phyloP scores from a whole-genome alignment of 331 rosid genomes.

The Prunus yedoensis region DNA sequence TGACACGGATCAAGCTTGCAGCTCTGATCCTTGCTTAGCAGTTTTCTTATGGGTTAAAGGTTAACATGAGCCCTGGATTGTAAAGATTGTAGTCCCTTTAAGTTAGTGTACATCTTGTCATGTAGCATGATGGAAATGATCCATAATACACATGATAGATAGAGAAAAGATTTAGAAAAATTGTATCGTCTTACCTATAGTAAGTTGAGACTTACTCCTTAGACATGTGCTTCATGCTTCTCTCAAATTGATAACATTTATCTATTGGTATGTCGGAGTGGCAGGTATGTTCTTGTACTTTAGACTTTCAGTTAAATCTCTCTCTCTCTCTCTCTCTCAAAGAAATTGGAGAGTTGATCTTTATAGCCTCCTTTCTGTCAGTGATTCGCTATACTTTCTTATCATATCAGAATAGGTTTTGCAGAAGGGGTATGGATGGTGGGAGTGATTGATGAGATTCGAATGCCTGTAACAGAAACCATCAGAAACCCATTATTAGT shows the following conservation, averaged over 20 bases:
- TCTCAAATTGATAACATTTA: not conserved
- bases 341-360: conserved; percentile 14
- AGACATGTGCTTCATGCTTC: not conserved
- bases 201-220: conserved; percentile 2
- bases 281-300: not conserved
- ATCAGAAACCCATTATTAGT: conserved; percentile 55
- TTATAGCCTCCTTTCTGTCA: conserved; percentile 11
- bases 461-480: conserved; percentile 44
- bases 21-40: not conserved
- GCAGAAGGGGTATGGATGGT: conserved; percentile 66
- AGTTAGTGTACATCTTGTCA: not conserved
- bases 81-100: not conserved
- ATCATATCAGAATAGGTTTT: conserved; percentile 58
- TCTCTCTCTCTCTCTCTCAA: not conserved
- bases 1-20: not conserved
- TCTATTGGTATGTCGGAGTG: not conserved
- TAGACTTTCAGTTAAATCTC: not conserved
- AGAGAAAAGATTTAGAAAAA: not conserved
- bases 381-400: conserved; percentile 29
- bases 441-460: conserved; percentile 86
- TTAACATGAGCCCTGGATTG: not conserved
- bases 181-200: not conserved
- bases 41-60: not conserved
- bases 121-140: not conserved
- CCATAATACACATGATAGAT: not conserved